Evolutionary conservation across 495 filamentous ascomycete species (phyloP).

Genomic region (Penicillium soppii): DNA sequence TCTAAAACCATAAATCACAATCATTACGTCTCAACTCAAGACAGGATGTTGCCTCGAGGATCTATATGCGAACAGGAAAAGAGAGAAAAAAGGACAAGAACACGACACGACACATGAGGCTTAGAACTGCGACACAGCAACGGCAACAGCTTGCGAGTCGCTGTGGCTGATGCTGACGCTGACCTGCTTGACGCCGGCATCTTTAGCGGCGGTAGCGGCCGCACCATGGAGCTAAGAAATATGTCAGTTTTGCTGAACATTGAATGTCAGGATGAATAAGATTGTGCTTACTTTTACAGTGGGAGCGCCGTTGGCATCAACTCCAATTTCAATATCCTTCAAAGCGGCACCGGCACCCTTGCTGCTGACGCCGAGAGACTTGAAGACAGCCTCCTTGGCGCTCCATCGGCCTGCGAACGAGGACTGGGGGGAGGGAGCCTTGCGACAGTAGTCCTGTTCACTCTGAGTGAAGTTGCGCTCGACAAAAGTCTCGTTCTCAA

Average conservation of each 20-base stretch:
- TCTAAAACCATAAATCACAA: constrained; percentile 32
- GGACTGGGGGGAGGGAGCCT: constrained; percentile 72
- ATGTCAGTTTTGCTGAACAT: constrained; percentile 32
- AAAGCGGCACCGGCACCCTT: constrained; percentile 85
- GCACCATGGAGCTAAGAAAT: constrained; percentile 71
- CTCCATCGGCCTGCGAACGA: constrained; percentile 93
- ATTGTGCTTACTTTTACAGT: constrained; percentile 77
- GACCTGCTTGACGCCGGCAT: constrained; percentile 81
- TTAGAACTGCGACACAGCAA: constrained; percentile 80
- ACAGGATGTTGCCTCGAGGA: not conserved
- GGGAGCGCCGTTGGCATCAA: constrained; percentile 78
- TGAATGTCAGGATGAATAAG: not conserved
- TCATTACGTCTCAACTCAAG: constrained; percentile 30
- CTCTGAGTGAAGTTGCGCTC: constrained; percentile 87
- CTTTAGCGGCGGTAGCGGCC: constrained; percentile 74
- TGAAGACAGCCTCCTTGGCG: constrained; percentile 98
- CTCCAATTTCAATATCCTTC: constrained; percentile 91
- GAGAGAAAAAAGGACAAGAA: too few species aligned
- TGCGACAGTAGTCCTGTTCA: constrained; percentile 83
- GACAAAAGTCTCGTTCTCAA: constrained; percentile 90
- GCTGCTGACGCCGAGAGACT: constrained; percentile 84
- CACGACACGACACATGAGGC: constrained; percentile 2
- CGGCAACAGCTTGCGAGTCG: constrained; percentile 86
- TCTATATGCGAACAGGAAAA: constrained; percentile 10
- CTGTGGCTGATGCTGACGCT: constrained; percentile 94